Base-by-base conservation (phyloP, 2,329 filamentous ascomycete species). In the Hawksworthiomyces lignivorus region DNA sequence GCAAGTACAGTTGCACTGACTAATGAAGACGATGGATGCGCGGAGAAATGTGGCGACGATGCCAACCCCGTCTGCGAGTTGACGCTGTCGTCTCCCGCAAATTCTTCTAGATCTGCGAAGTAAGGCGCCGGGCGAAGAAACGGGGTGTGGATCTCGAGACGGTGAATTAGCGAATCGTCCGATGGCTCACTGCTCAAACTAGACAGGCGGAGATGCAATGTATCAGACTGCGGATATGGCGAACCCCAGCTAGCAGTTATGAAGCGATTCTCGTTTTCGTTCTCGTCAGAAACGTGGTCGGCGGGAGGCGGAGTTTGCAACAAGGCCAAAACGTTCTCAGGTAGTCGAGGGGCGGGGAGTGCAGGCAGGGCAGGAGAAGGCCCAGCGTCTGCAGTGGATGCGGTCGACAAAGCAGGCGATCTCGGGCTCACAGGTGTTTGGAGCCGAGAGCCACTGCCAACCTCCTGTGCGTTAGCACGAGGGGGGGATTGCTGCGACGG, bases 171-270 rank as follows among this genome's bases (percentile, higher is more conserved):
- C 33, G 70, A 75, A 48, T 76, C 75, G 53, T 78, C 75, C 3
- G 75, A 80, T 44, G 63, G 63, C 52, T 72, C 76, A 59, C 76
- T 81, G 56, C 73, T 73, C 50, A 69, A 67, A 52, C 74, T 77
- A 48, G 67, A 62, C 41, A 63, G 63, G 39, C 69, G 70, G 41
- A 72, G 64, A 46, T 71, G 62, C 34, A 57, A 62, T 52, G 59
- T 61, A 44, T 75, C 82, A 29, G 82, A 74, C 48, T 73, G 73
- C 42, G 84, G 81, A 64, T 95, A 95, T 18, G 89, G 89, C 41
- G 88, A 95, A 43, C 89, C 89, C 88, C 89, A 95, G 59, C 83
- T 89, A 36, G 87, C 83, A 35, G 87, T 92, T 47, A 72, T 71
- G 60, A 75, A 79, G 44, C 61, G 63, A 31, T 55, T 56, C 38